Evolutionary conservation across 805 yeast species (phyloP), one percentile per base, ranked within the genome.

Genomic region (Candida ipomoeae): DNA sequence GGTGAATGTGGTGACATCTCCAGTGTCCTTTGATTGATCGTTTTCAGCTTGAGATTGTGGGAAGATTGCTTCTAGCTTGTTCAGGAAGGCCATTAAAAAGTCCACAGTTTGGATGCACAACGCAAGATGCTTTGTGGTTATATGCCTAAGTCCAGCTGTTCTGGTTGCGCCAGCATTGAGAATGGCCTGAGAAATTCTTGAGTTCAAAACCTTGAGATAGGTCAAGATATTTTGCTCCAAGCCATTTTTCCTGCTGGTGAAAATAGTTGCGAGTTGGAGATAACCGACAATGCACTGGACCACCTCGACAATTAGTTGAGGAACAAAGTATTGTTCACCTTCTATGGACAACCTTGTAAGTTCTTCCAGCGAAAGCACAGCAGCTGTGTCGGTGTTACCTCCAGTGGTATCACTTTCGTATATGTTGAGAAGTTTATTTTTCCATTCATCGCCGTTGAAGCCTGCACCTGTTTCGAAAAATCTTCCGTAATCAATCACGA

Each of bases 81-180:
- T 56, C 18, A 78, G 64, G 21, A 83, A 64, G 31, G 75, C 69
- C 6, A 62, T 60, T 44, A 59, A 53, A 53, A 72, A 73, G 49
- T 81, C 81, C 31, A 86, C 69, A n/a, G 83, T 71, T 59, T 86
- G 89, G 4, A 84, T 80, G 35, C 87, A 80, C 37, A 85, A 71
- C 0, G 89, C 84, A 46, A 86, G 62, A 63, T 86, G 88, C 56
- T 82, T 83, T 1, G 89, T 84, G 3, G 88, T 83, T 46, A 87
- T 85, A 60, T 85, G 90, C 55, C 78, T 82, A 46, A 86, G 69
- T 0, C 88, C 89, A 0, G 92, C 87, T 0, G 90, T 80, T 55
- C 81, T 67, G 2, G 87, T 84, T 1, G 92, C 92, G 39, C 87
- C 88, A 1, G 91, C 89, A 40, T 84, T 85, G 35, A 87, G 68